Percentiles rank a stretch among this genome's conserved stretches.
Conservation (phyloP, 805 yeast genomes). For the Ogataea parapolymorpha region DNA sequence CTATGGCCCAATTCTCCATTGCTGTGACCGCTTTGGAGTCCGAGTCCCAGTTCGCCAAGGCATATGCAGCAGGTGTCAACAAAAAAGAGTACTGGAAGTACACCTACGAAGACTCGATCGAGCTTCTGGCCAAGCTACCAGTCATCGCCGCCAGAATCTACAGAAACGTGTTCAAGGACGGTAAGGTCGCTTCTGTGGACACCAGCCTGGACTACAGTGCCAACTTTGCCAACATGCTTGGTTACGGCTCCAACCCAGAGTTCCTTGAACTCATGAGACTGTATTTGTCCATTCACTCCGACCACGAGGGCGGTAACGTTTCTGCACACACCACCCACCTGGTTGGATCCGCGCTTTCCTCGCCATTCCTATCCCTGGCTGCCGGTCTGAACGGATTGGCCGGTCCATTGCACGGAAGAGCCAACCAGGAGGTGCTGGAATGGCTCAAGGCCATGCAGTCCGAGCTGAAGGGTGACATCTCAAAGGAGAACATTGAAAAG, state of each 20-base stretch:
- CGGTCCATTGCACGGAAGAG: slow-evolving; percentile 86
- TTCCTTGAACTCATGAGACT: slow-evolving; percentile 78
- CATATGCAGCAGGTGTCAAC: slow-evolving; percentile 78
- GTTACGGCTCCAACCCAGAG: slow-evolving; percentile 59
- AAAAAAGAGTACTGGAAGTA: slow-evolving; percentile 83
- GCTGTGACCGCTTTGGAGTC: slow-evolving; percentile 79
- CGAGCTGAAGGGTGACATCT: slow-evolving; percentile 66
- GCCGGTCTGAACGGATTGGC: slow-evolving; percentile 86
- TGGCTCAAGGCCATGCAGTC: slow-evolving; percentile 69
- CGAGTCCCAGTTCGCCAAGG: slow-evolving; percentile 81
- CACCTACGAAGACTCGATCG: slow-evolving; percentile 77
- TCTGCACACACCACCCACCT: slow-evolving; percentile 84
- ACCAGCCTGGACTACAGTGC: slow-evolving; percentile 65
- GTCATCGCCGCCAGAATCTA: slow-evolving; percentile 78
- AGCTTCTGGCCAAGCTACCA: slow-evolving; percentile 79
- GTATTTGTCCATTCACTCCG: slow-evolving; percentile 78
- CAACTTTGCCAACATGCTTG: slow-evolving; percentile 53
- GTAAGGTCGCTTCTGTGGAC: slow-evolving; percentile 54
- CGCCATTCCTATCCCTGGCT: slow-evolving; percentile 73
- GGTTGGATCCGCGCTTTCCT: slow-evolving; percentile 79
- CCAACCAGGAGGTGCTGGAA: slow-evolving; percentile 83
- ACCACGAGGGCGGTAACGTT: slow-evolving; percentile 89
- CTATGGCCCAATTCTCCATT: slow-evolving; percentile 87
- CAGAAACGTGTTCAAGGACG: slow-evolving; percentile 82
- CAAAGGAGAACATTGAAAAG: slow-evolving; percentile 66